Conservation (phyloP, 768 basidiomycete genomes). For the Lentinula guzmanii region DNA sequence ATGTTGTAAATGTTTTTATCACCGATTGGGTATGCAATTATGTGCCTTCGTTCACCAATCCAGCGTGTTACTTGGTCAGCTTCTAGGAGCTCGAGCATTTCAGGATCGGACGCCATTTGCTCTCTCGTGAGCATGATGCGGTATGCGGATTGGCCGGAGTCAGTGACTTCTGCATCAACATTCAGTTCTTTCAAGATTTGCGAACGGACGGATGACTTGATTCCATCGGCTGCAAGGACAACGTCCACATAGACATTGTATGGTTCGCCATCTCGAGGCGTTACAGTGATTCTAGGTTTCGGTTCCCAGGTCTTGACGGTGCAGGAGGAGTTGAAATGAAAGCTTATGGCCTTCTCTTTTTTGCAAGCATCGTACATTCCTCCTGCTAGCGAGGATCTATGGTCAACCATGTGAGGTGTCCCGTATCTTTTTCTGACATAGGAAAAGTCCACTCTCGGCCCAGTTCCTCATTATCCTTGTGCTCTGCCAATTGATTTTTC, state of each 20-base stretch:
- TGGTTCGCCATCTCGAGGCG: conserved; percentile 10
- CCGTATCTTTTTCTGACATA: conserved; percentile 23
- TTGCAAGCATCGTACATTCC: conserved; percentile 21
- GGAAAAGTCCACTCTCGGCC: conserved; percentile 19
- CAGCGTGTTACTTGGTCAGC: conserved; percentile 24
- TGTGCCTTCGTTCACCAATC: conserved; percentile 29
- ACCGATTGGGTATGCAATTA: conserved; percentile 33
- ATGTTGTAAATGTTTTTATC: conserved; percentile 29
- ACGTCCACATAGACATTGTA: conserved; percentile 25
- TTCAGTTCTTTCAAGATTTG: conserved; percentile 25
- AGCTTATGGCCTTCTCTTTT: conserved; percentile 17
- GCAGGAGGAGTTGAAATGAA: conserved; percentile 20
- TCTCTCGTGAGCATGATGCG: conserved; percentile 26
- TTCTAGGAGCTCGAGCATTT: conserved; percentile 26
- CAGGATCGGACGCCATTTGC: conserved; percentile 23
- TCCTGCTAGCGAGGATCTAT: conserved; percentile 27
- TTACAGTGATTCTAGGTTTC: conserved; percentile 9
- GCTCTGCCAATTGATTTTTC: not conserved
- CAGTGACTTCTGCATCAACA: conserved; percentile 21
- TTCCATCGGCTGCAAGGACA: conserved; percentile 30
- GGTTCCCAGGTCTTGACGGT: conserved; percentile 21
- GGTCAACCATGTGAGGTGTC: conserved; percentile 25
- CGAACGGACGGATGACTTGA: conserved; percentile 25
- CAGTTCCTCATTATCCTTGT: conserved; percentile 23
- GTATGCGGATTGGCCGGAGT: conserved; percentile 34